These are phyloP conservation scores for Castanea crenata DNA, from an alignment of 306 rosid species.

Conservation along the genomic window DNA sequence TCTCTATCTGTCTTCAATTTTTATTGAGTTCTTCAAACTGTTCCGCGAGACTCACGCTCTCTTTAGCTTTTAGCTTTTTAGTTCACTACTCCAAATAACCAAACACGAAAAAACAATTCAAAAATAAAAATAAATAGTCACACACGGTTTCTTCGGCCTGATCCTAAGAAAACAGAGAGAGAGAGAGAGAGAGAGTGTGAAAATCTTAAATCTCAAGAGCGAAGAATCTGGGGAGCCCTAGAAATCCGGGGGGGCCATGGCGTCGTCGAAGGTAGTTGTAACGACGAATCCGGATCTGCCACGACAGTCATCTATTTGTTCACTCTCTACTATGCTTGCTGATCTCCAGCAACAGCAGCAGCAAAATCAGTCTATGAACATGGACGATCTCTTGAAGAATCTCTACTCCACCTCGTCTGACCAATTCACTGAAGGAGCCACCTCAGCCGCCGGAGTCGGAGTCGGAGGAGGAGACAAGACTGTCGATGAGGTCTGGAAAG, in stretches of 20 bases:
- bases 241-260: slow-evolving; percentile 47
- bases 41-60: not conserved
- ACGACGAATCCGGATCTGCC: slow-evolving; percentile 82
- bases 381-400: slow-evolving; percentile 78
- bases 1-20: not conserved
- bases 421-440: not conserved
- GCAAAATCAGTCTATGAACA: slow-evolving; percentile 35
- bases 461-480: slow-evolving; percentile 2
- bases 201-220: not conserved
- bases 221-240: slow-evolving; percentile 16
- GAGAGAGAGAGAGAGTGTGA: not conserved
- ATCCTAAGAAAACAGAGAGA: not conserved
- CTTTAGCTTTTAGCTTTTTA: too few relatives aligned
- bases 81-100: not conserved
- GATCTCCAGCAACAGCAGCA: slow-evolving; percentile 39
- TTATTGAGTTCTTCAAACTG: not conserved
- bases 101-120: not conserved
- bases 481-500: slow-evolving; percentile 74
- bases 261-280: slow-evolving; percentile 65
- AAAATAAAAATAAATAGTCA: not conserved
- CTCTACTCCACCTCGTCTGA: slow-evolving; percentile 33
- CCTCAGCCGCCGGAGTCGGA: too few relatives aligned
- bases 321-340: slow-evolving; percentile 51
- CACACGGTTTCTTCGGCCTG: not conserved
- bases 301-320: slow-evolving; percentile 60